Percentiles rank a stretch among this genome's conserved stretches.
Conservation (phyloP, 108 stramenopile genomes). For the Pseudonitzschia pungens region DNA sequence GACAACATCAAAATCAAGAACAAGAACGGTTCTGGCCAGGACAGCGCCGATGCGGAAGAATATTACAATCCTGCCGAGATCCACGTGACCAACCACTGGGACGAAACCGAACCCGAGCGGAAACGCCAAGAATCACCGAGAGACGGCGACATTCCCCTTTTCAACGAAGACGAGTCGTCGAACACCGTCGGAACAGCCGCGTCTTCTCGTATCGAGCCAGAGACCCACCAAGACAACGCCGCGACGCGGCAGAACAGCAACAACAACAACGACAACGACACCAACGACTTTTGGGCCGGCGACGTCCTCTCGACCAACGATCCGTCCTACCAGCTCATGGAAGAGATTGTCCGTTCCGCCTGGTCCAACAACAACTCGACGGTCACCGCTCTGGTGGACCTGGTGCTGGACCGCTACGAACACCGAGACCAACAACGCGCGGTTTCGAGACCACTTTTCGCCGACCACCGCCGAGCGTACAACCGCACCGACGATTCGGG, state of each 20-base stretch:
- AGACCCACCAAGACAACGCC: neutral
- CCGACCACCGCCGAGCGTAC: neutral
- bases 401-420: neutral
- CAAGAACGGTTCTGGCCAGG: too few species aligned
- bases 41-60: neutral
- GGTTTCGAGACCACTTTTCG: too few species aligned
- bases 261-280: neutral
- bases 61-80: slow-evolving; percentile 4
- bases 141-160: neutral
- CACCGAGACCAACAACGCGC: neutral
- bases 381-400: neutral
- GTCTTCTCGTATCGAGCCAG: too few species aligned
- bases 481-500: neutral
- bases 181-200: too few species aligned
- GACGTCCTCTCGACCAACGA: neutral
- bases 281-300: too few species aligned
- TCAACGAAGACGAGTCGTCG: too few species aligned
- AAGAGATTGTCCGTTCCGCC: slow-evolving; percentile 15
- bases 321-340: slow-evolving; percentile 13
- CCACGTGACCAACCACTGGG: slow-evolving; percentile 15
- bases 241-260: too few species aligned
- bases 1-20: neutral
- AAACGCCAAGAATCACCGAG: neutral
- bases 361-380: slow-evolving; percentile 8
- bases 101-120: too few species aligned